Base-by-base conservation (phyloP, 208 protist genomes). In the Leishmania aethiopica region DNA sequence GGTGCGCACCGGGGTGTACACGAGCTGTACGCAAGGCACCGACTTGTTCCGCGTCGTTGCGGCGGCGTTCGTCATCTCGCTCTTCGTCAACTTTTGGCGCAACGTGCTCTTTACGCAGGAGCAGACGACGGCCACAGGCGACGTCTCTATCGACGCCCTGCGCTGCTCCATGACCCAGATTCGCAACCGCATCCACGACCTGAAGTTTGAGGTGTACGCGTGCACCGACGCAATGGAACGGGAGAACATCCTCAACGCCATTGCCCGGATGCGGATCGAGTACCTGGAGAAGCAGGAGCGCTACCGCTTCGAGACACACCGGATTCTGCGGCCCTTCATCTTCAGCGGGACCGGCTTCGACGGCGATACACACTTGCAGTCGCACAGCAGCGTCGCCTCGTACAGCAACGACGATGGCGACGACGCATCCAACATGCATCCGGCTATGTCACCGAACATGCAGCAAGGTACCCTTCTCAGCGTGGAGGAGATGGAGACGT, bases 401-500 rank as follows among this genome's bases (percentile, higher is more conserved):
- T 74, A 80, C 59, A 79, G 42, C 76, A 49, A 75, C 25, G 49
- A 85, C 19, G 64, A 81, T 69, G 77, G 69, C 8, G 77, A 86
- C 13, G 83, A 86, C 55, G 70, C 74, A 71, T 78, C 76, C 51
- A 78, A 81, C 28, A n/a, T 74, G 49, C 28, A 74, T 40, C 77
- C 81, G 45, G 74, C 83, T 57, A 84, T 71, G 53, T 84, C 78
- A 40, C 75, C 78, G 3, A 84, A 81, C 80, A 80, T 74, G 45
- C 83, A 85, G 79, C 85, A 83, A 66, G 84, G 73, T 57, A 75
- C 70, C 15, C 80, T 90, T 40, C 89, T 96, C 8, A 92, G 86
- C 11, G 71, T 89, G 64, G 93, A 94, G 77, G 91, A 96, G 77
- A 92, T 96, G 88, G 90, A 94, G 84, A 89, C 85, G 35, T 96